Percentiles rank a stretch among this genome's conserved stretches.
These are phyloP conservation scores for Cyclotella atomus DNA, from an alignment of 108 stramenopile genomes.

Conservation along the genomic window DNA sequence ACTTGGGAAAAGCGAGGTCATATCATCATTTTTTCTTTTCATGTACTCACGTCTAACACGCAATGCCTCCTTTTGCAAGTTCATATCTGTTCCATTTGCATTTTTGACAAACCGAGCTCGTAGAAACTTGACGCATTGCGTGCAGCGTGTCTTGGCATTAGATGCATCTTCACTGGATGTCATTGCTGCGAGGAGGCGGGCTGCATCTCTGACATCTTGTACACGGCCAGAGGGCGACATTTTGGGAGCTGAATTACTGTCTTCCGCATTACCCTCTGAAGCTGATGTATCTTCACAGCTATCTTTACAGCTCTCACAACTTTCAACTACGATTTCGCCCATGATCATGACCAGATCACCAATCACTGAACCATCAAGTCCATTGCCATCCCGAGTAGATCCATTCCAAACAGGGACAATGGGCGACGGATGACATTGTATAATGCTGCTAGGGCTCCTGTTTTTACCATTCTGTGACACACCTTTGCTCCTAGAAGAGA, in stretches of 20 bases:
- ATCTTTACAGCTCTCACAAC: conserved; percentile 20
- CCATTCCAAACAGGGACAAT: conserved; percentile 53
- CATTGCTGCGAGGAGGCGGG: conserved; percentile 18
- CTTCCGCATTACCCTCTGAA: not conserved
- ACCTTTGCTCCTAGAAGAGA: not conserved
- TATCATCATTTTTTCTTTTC: conserved; percentile 21
- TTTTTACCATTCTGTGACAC: not conserved
- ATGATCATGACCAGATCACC: conserved; percentile 56
- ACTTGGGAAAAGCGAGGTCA: conserved; percentile 4
- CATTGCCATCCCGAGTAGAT: conserved; percentile 31
- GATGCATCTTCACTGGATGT: not conserved
- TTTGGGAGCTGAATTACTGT: not conserved
- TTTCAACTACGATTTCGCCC: conserved; percentile 51
- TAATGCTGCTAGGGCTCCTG: conserved; percentile 25
- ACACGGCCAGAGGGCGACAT: not conserved
- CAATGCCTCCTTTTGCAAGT: conserved; percentile 39
- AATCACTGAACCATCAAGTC: conserved; percentile 41
- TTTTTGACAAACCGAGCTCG: conserved; percentile 46
- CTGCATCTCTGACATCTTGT: conserved; percentile 19
- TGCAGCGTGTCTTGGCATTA: conserved; percentile 4
- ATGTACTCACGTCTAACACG: conserved; percentile 34
- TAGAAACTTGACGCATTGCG: conserved; percentile 32
- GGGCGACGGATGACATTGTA: conserved; percentile 42
- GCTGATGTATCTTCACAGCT: not conserved
- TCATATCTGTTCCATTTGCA: conserved; percentile 54